phyloP scores from a whole-genome alignment of 805 yeast species.

The Schwanniomyces occidentalis region DNA sequence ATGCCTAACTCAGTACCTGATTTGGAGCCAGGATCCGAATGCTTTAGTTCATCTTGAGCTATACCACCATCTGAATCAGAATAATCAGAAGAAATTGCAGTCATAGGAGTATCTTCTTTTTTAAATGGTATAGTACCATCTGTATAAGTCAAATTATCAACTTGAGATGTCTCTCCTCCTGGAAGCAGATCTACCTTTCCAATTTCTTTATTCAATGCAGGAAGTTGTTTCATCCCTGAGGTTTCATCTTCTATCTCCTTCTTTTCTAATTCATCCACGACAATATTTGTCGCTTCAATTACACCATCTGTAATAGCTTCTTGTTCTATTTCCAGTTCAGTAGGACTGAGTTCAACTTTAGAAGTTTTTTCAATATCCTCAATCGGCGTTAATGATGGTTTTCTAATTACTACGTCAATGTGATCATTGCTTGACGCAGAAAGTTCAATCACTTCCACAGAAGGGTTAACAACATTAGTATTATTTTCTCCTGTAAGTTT shows the following conservation, averaged over 20 bases:
- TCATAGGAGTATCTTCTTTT: too few species aligned
- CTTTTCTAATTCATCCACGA: constrained; percentile 27
- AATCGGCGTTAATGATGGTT: too few species aligned
- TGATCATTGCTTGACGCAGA: too few species aligned
- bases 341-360: too few species aligned
- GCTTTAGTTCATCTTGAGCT: neutral
- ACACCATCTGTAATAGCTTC: constrained; percentile 8
- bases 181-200: too few species aligned
- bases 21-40: neutral
- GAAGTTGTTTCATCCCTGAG: too few species aligned
- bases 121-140: too few species aligned
- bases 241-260: constrained; percentile 7
- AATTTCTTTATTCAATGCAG: too few species aligned
- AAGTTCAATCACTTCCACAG: neutral
- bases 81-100: neutral
- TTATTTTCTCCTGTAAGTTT: neutral
- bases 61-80: constrained; percentile 7
- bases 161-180: too few species aligned
- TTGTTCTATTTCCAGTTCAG: constrained; percentile 7
- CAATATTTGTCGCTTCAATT: constrained; percentile 21
- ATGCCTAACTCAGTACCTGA: constrained; percentile 18
- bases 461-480: neutral
- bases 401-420: too few species aligned
- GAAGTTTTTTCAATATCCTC: too few species aligned
- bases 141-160: too few species aligned